phyloP scores from a whole-genome alignment of 2,329 filamentous ascomycete species.

The Diaporthe ilicicola region DNA sequence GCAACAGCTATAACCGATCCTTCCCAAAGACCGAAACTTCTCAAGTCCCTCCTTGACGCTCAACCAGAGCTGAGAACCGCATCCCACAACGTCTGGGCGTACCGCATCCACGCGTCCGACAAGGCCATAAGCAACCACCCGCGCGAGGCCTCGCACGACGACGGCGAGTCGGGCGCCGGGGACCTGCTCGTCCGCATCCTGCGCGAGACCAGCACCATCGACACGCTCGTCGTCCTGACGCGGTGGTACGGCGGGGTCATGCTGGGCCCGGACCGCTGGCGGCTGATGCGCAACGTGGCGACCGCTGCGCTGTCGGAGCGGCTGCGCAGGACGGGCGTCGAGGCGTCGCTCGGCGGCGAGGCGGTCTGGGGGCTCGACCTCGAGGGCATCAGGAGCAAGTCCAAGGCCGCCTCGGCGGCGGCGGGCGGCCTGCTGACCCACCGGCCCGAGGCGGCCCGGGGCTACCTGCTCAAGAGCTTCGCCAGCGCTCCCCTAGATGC shows the following conservation, averaged over 20 bases:
- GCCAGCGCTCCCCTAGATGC: constrained; percentile 48
- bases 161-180: constrained; percentile 69
- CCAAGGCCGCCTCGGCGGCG: constrained; percentile 41
- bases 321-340: constrained; percentile 52
- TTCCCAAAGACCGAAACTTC: constrained; percentile 50
- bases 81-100: constrained; percentile 67
- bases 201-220: constrained; percentile 57
- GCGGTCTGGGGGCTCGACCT: constrained; percentile 69
- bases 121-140: constrained; percentile 48
- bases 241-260: constrained; percentile 71
- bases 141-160: constrained; percentile 63
- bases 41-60: constrained; percentile 57
- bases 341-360: constrained; percentile 55
- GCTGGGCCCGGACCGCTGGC: constrained; percentile 69
- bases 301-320: constrained; percentile 63
- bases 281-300: constrained; percentile 67
- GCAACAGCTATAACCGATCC: constrained; percentile 51
- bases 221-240: constrained; percentile 66
- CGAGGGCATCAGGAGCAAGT: constrained; percentile 56
- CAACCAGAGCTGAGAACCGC: constrained; percentile 62
- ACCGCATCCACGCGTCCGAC: constrained; percentile 48
- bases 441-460: constrained; percentile 73
- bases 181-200: constrained; percentile 64
- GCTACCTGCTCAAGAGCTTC: constrained; percentile 69
- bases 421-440: constrained; percentile 74